Evolutionary conservation across 1,139 yeast genomes (phyloP).

Genomic region (Maudiozyma humilis): DNA sequence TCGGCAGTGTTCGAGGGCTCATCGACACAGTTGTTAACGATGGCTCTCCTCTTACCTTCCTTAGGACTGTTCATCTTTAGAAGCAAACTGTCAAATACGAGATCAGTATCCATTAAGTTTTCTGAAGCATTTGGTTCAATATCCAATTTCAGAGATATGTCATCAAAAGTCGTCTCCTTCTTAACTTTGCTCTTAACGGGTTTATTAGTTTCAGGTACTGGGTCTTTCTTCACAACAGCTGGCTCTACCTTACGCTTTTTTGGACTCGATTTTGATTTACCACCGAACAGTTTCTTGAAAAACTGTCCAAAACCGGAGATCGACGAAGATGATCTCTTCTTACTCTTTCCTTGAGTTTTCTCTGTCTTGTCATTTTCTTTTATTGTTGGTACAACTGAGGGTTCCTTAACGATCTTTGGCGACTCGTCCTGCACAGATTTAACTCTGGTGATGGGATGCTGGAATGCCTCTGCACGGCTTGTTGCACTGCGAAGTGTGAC

Average conservation of each 20-base stretch:
- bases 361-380: not conserved
- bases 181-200: not conserved
- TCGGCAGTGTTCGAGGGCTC: not conserved
- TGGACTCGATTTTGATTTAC: not conserved
- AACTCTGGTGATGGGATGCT: too few species aligned
- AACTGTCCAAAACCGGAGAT: not conserved
- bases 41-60: not conserved
- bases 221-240: not conserved
- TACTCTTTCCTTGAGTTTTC: not conserved
- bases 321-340: not conserved
- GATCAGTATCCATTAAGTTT: constrained; percentile 22
- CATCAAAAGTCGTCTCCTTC: too few species aligned
- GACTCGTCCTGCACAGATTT: too few species aligned
- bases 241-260: not conserved
- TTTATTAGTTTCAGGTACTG: not conserved
- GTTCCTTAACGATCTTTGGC: too few species aligned
- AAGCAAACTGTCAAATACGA: constrained; percentile 24
- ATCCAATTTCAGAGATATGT: constrained; percentile 2
- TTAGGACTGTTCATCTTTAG: constrained; percentile 7
- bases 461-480: too few species aligned
- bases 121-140: constrained; percentile 8
- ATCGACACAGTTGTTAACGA: not conserved
- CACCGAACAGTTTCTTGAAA: constrained; percentile 4
- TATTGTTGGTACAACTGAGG: too few species aligned
- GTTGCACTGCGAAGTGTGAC: too few species aligned